These are phyloP conservation scores for Colletotrichum navitas DNA, from an alignment of 2,329 filamentous ascomycete genomes.

Conservation along the genomic window DNA sequence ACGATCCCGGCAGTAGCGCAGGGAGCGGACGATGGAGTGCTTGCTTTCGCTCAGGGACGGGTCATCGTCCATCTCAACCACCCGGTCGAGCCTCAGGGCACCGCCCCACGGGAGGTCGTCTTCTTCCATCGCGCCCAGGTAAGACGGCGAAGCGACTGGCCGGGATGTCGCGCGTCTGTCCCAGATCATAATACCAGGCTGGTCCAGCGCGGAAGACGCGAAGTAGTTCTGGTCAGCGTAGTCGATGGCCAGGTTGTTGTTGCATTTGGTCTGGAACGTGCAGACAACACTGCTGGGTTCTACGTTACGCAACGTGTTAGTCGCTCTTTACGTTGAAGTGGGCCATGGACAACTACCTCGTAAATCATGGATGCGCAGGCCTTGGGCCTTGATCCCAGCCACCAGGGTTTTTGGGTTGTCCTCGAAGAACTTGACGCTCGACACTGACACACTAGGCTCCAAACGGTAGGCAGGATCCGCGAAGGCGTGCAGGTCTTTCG, in stretches of 20 bases:
- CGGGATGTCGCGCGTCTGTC: slow-evolving; percentile 75
- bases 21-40: slow-evolving; percentile 71
- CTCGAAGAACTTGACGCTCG: slow-evolving; percentile 85
- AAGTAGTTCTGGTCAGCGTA: slow-evolving; percentile 87
- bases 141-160: slow-evolving; percentile 64
- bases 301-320: slow-evolving; percentile 53
- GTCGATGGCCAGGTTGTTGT: slow-evolving; percentile 82
- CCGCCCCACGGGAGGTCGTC: slow-evolving; percentile 74
- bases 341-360: slow-evolving; percentile 62
- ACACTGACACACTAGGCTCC: slow-evolving; percentile 79
- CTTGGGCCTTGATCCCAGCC: slow-evolving; percentile 80
- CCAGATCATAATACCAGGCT: slow-evolving; percentile 82
- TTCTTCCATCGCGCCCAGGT: slow-evolving; percentile 69
- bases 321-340: not conserved
- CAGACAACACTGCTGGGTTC: slow-evolving; percentile 63
- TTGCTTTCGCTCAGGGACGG: slow-evolving; percentile 65
- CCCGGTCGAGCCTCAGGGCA: slow-evolving; percentile 68
- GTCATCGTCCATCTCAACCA: slow-evolving; percentile 67
- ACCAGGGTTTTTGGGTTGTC: slow-evolving; percentile 81
- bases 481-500: slow-evolving; percentile 61
- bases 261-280: slow-evolving; percentile 75
- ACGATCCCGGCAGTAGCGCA: slow-evolving; percentile 73
- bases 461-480: slow-evolving; percentile 70
- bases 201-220: slow-evolving; percentile 81
- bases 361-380: slow-evolving; percentile 82